Evolutionary conservation across 352 stramenopile genomes (phyloP).

Genomic region (Globisporangium splendens): DNA sequence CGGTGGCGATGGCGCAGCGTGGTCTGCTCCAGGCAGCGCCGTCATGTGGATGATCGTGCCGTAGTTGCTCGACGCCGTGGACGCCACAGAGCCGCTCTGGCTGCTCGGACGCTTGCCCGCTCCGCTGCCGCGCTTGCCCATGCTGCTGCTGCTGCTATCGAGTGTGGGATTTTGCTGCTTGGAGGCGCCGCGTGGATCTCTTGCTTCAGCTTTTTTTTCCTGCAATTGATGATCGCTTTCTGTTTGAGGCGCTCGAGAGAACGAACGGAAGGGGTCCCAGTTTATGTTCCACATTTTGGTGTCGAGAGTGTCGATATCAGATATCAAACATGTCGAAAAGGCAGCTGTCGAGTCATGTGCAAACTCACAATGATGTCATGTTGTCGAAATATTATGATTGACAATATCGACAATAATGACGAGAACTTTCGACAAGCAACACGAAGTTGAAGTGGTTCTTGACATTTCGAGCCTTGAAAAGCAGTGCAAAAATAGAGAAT

Average conservation of each 20-base stretch:
- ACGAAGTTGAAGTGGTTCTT: no score
- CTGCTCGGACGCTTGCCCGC: conserved; percentile 21
- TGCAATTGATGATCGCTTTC: conserved; percentile 1
- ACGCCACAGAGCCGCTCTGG: conserved; percentile 19
- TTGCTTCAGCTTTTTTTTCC: conserved; percentile 4
- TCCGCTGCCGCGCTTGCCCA: conserved; percentile 38
- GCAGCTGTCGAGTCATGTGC: neutral
- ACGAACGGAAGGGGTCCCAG: no score
- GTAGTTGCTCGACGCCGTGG: conserved; percentile 23
- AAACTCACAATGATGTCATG: neutral
- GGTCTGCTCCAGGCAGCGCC: neutral
- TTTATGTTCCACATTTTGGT: no score
- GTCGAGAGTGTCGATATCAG: neutral
- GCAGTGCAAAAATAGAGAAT: neutral
- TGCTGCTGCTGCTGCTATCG: conserved; percentile 8
- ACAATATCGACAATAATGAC: neutral
- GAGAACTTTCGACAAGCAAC: neutral
- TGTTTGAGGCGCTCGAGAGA: neutral
- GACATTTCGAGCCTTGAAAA: neutral
- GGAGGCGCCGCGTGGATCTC: neutral
- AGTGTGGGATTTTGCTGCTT: neutral
- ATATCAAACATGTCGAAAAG: neutral
- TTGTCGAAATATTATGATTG: neutral
- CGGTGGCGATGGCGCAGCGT: neutral
- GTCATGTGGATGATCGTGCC: conserved; percentile 37